Percentiles rank a stretch among this genome's conserved stretches.
Conservation (phyloP, 352 stramenopile genomes). For the Pythium utonaiense region DNA sequence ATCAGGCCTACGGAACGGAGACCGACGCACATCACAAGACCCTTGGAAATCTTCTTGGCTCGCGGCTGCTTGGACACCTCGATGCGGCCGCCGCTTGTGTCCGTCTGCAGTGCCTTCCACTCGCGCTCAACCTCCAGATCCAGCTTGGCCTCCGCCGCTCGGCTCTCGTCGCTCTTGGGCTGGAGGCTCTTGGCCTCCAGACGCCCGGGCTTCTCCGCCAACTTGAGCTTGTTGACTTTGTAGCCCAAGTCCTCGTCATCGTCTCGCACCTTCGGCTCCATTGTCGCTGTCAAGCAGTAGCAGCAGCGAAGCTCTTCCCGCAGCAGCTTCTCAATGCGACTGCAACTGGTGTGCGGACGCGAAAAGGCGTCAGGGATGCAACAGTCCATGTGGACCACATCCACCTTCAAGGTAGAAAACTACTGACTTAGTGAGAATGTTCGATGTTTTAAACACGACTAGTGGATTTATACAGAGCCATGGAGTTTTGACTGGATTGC, state of each 20-base stretch:
- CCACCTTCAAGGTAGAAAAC: not conserved
- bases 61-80: constrained; percentile 65
- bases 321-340: not conserved
- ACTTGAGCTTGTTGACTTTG: constrained; percentile 69
- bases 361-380: not conserved
- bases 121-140: constrained; percentile 81
- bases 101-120: constrained; percentile 76
- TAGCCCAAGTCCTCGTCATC: constrained; percentile 55
- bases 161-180: constrained; percentile 45
- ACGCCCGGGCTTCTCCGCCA: constrained; percentile 45
- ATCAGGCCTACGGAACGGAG: too few relatives aligned
- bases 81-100: constrained; percentile 51
- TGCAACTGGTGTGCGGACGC: not conserved
- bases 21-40: constrained; percentile 57
- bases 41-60: constrained; percentile 65
- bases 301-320: not conserved
- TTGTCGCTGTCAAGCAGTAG: constrained; percentile 5
- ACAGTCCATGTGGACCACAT: not conserved
- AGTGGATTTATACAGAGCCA: constrained; percentile 3
- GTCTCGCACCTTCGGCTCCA: constrained; percentile 64
- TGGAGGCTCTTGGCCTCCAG: constrained; percentile 44
- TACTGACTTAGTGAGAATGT: constrained; percentile 11
- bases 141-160: constrained; percentile 63
- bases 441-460: constrained; percentile 18
- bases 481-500: constrained; percentile 7